A percentile compares a stretch with the other conserved stretches of the same genome.
Evolutionary conservation across 2,329 filamentous ascomycete genomes (phyloP).

Genomic region (Fusarium chlamydosporum): DNA sequence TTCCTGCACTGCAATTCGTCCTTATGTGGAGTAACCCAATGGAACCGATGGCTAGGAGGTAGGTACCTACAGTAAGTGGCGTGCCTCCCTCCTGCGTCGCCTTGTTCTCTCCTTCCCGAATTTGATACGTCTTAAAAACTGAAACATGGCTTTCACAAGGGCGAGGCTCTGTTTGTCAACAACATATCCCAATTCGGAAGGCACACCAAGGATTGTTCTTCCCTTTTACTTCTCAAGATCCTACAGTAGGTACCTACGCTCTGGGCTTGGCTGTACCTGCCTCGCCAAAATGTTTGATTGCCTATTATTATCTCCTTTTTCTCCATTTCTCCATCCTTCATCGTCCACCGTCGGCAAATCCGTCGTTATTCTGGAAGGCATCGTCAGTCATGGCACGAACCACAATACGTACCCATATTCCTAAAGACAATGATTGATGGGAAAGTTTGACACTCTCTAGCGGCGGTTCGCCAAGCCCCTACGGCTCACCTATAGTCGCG

Average conservation of each 20-base stretch:
- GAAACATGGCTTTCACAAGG: conserved; percentile 41
- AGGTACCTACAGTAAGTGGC: conserved; percentile 11
- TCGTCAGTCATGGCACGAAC: conserved; percentile 28
- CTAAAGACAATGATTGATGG: conserved; percentile 40
- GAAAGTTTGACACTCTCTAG: conserved; percentile 35
- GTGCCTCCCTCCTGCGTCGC: conserved; percentile 12
- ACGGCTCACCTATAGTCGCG: conserved; percentile 34
- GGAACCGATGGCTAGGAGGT: conserved; percentile 36
- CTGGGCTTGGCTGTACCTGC: neutral
- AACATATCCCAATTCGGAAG: conserved; percentile 30
- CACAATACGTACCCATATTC: conserved; percentile 27
- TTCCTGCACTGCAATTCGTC: neutral
- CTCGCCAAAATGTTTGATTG: neutral
- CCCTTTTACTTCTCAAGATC: conserved; percentile 24
- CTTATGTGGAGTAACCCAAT: conserved; percentile 37
- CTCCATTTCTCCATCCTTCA: neutral
- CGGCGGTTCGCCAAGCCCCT: conserved; percentile 37
- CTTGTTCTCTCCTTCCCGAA: conserved; percentile 32
- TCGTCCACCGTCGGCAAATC: neutral
- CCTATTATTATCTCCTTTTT: conserved; percentile 4
- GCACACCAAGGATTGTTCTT: conserved; percentile 26
- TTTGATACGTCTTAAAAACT: conserved; percentile 45
- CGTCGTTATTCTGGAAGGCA: neutral
- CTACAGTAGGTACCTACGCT: neutral
- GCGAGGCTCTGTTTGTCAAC: conserved; percentile 30